A percentile compares a stretch with the other conserved stretches of the same genome.
Conservation (phyloP, 371 early-diverging fungal species). For the Syncephalastrum sp. region DNA sequence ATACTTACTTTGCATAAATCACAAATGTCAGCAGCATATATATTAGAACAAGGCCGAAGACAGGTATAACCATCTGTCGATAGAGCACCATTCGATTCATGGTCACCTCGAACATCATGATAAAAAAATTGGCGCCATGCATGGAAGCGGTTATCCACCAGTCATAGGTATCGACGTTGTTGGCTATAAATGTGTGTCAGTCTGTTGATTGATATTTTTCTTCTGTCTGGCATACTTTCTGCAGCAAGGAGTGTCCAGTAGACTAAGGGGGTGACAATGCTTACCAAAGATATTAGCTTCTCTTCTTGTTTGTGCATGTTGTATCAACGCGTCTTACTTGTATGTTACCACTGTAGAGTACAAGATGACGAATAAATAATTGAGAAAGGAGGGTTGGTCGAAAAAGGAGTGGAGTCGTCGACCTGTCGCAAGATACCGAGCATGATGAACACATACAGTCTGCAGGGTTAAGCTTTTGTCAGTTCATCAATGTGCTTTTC, state of each 20-base stretch:
- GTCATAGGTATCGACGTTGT: conserved; percentile 4
- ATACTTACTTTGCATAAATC: conserved; percentile 37
- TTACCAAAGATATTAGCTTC: conserved; percentile 7
- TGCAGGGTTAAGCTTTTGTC: conserved; percentile 1
- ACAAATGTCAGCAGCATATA: conserved; percentile 56
- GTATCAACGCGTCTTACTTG: conserved; percentile 32
- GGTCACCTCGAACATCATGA: conserved; percentile 50
- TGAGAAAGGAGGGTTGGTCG: conserved; percentile 30
- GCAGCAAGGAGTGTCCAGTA: conserved; percentile 39
- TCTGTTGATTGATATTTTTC: no score
- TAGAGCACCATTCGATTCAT: conserved; percentile 43
- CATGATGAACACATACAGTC: conserved; percentile 26
- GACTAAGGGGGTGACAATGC: conserved; percentile 59
- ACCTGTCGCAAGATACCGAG: conserved; percentile 23
- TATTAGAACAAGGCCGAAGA: conserved; percentile 32
- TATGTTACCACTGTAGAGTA: conserved; percentile 44
- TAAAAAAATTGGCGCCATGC: conserved; percentile 50
- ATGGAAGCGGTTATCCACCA: conserved; percentile 52
- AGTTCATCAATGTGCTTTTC: not conserved
- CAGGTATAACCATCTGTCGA: conserved; percentile 36
- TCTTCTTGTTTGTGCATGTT: not conserved
- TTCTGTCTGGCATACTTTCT: not conserved
- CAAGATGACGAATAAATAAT: conserved; percentile 40
- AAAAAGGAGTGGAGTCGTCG: conserved; percentile 26
- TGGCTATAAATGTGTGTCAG: not conserved